Conservation (phyloP, 306 rosid species). For the Sicyos baderoa region DNA sequence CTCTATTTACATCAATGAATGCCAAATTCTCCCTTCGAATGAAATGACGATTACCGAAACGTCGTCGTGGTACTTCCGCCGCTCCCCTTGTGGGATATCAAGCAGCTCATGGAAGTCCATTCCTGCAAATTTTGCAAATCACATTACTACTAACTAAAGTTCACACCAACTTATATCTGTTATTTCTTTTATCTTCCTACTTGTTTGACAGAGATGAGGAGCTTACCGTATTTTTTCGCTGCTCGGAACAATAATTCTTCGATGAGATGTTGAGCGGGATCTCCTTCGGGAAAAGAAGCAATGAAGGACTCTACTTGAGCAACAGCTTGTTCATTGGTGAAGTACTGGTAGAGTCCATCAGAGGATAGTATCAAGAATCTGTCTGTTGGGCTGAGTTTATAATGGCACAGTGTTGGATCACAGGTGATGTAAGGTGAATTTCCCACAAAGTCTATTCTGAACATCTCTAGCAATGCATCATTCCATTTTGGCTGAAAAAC, state of each 20-base stretch:
- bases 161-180: background rate
- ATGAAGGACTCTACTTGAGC: constrained; percentile 58
- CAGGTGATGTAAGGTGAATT: constrained; percentile 60
- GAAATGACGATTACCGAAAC: constrained; percentile 57
- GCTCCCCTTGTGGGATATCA: constrained; percentile 73
- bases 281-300: constrained; percentile 58
- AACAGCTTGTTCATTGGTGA: constrained; percentile 72
- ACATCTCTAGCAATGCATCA: constrained; percentile 58
- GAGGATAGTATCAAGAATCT: constrained; percentile 65
- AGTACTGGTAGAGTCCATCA: constrained; percentile 83
- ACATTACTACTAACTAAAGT: background rate
- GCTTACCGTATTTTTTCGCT: constrained; percentile 62
- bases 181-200: background rate
- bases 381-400: constrained; percentile 49
- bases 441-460: constrained; percentile 65
- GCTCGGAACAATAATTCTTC: constrained; percentile 58
- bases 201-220: background rate
- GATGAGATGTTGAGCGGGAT: constrained; percentile 79
- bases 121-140: constrained; percentile 38
- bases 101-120: constrained; percentile 65
- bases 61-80: constrained; percentile 79
- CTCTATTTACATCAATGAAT: constrained; percentile 41
- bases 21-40: constrained; percentile 73
- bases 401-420: constrained; percentile 54
- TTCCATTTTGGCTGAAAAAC: constrained; percentile 72